These are phyloP conservation scores for Lentinus polychrous DNA, from an alignment of 1,284 basidiomycete species.

Conservation along the genomic window DNA sequence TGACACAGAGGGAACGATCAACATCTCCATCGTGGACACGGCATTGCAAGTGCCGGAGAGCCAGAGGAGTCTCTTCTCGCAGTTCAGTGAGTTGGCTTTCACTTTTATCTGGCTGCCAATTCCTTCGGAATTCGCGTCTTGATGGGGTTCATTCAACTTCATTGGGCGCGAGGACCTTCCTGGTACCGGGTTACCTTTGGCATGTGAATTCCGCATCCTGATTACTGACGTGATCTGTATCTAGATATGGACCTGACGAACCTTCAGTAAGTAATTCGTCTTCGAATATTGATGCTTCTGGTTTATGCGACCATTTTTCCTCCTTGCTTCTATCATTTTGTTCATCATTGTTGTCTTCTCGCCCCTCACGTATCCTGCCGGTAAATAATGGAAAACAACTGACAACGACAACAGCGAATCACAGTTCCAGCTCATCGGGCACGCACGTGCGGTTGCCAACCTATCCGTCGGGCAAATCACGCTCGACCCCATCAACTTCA, in stretches of 20 bases:
- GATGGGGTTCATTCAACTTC: too few relatives aligned
- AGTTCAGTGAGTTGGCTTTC: constrained; percentile 34
- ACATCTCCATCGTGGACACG: constrained; percentile 57
- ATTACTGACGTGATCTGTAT: too few relatives aligned
- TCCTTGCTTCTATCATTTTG: too few relatives aligned
- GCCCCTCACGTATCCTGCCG: too few relatives aligned
- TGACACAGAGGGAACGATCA: constrained; percentile 60
- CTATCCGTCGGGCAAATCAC: constrained; percentile 64
- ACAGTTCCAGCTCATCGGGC: constrained; percentile 57
- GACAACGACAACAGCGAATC: constrained; percentile 29
- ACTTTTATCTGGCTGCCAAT: too few relatives aligned
- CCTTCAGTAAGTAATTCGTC: constrained; percentile 27
- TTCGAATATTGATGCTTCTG: not conserved
- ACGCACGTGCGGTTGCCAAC: constrained; percentile 58
- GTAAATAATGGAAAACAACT: constrained; percentile 44
- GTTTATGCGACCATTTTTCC: too few relatives aligned
- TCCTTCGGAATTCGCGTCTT: too few relatives aligned
- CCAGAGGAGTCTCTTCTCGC: constrained; percentile 45
- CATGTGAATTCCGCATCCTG: too few relatives aligned
- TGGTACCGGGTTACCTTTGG: too few relatives aligned
- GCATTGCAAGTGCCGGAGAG: constrained; percentile 43
- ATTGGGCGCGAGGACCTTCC: too few relatives aligned
- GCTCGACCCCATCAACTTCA: constrained; percentile 70
- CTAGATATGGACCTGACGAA: too few relatives aligned
- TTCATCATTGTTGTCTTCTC: too few relatives aligned